A percentile compares a stretch with the other conserved stretches of the same genome.
Evolutionary conservation across 2,329 filamentous ascomycete species (phyloP).

Genomic region (Remersonia thermophila): DNA sequence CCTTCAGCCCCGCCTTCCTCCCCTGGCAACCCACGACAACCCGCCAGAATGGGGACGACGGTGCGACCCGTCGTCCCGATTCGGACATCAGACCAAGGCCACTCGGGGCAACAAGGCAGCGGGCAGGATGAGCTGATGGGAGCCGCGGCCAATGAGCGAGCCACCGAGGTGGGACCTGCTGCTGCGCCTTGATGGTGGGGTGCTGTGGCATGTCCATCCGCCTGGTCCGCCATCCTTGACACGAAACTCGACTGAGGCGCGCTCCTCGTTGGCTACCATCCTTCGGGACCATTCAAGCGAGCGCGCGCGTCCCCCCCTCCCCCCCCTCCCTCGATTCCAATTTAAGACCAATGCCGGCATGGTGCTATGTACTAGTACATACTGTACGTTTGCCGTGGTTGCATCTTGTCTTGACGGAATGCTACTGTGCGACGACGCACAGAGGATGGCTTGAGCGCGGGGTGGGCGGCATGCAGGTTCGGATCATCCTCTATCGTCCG

Average conservation of each 20-base stretch:
- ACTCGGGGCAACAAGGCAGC: slow-evolving; percentile 2
- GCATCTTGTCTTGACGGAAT: background rate
- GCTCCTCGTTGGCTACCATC: slow-evolving; percentile 16
- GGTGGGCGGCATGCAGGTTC: background rate
- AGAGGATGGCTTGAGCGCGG: background rate
- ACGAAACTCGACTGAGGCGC: slow-evolving; percentile 16
- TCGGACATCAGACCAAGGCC: slow-evolving; percentile 10
- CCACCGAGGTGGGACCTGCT: too few species aligned
- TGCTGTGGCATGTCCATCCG: slow-evolving; percentile 9
- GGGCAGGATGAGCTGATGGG: too few species aligned
- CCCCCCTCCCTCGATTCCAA: slow-evolving; percentile 14
- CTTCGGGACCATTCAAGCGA: slow-evolving; percentile 10
- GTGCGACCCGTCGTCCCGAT: slow-evolving; percentile 13
- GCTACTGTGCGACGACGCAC: too few species aligned
- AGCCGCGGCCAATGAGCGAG: too few species aligned
- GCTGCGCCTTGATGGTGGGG: slow-evolving; percentile 2
- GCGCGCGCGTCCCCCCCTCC: slow-evolving; percentile 16
- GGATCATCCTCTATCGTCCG: too few species aligned
- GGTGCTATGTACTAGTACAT: background rate
- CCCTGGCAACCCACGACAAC: slow-evolving; percentile 3
- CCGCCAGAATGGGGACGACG: too few species aligned
- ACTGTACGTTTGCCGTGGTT: slow-evolving; percentile 5
- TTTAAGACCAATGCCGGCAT: slow-evolving; percentile 17
- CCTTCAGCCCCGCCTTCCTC: slow-evolving; percentile 8
- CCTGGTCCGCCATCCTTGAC: slow-evolving; percentile 9